A percentile compares a stretch with the other conserved stretches of the same genome.
phyloP scores from a whole-genome alignment of 495 filamentous ascomycete species.

The Neurospora sp. region DNA sequence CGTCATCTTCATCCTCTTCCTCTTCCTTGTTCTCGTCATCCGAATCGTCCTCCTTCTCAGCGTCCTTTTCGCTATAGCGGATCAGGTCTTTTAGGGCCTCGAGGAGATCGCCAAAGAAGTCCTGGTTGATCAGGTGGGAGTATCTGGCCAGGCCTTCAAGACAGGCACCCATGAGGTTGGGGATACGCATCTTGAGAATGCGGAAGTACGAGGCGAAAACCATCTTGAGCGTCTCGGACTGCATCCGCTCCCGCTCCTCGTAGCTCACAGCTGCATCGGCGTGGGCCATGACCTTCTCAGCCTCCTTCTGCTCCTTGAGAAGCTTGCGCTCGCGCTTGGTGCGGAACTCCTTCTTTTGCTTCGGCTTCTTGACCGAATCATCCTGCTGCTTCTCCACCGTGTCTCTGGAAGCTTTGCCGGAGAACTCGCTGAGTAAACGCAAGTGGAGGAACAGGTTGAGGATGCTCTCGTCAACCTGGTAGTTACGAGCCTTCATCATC shows the following conservation, averaged over 20 bases:
- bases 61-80: constrained; percentile 46
- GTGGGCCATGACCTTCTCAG: constrained; percentile 88
- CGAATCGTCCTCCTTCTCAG: constrained; percentile 16
- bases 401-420: constrained; percentile 67
- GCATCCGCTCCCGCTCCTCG: constrained; percentile 84
- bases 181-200: constrained; percentile 71
- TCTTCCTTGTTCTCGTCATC: constrained; percentile 16
- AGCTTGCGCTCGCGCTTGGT: constrained; percentile 45
- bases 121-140: constrained; percentile 91
- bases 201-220: constrained; percentile 93
- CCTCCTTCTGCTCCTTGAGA: constrained; percentile 67
- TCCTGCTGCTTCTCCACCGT: constrained; percentile 50
- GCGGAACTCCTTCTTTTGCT: constrained; percentile 53
- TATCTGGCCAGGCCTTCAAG: constrained; percentile 79
- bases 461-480: constrained; percentile 69
- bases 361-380: constrained; percentile 49
- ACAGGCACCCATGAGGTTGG: constrained; percentile 83
- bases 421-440: constrained; percentile 77
- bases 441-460: constrained; percentile 87
- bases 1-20: constrained; percentile 28
- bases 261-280: constrained; percentile 85
- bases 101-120: constrained; percentile 94
- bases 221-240: constrained; percentile 88
- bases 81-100: constrained; percentile 91
- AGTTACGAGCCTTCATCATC: constrained; percentile 85